Evolutionary conservation across 2,329 filamentous ascomycete species (phyloP).

Genomic region (Fusarium citri): DNA sequence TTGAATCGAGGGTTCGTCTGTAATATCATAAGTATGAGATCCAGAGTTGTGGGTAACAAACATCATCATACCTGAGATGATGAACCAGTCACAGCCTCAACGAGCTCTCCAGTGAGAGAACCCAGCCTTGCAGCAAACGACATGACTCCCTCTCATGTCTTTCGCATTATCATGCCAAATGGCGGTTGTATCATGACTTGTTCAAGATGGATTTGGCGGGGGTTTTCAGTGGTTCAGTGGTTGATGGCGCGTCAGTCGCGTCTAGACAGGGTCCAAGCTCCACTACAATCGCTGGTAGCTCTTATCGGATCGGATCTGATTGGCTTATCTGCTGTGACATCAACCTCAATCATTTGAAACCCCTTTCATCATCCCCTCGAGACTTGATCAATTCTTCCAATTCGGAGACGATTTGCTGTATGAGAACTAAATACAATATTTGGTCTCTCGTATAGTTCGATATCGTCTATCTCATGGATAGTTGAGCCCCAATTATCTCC

Average conservation of each 20-base stretch:
- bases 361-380: conserved; percentile 36
- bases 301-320: conserved; percentile 23
- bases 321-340: conserved; percentile 37
- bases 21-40: conserved; percentile 19
- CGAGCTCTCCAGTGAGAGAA: conserved; percentile 76
- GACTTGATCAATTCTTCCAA: conserved; percentile 1
- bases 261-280: conserved; percentile 31
- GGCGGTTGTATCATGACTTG: conserved; percentile 34
- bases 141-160: conserved; percentile 62
- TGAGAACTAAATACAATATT: neutral
- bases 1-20: conserved; percentile 54
- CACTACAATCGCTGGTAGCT: conserved; percentile 13
- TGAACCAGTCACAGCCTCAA: conserved; percentile 71
- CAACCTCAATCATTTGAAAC: conserved; percentile 38
- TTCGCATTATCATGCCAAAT: conserved; percentile 20
- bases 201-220: conserved; percentile 23
- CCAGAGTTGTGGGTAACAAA: conserved; percentile 1
- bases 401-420: conserved; percentile 1
- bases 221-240: conserved; percentile 15
- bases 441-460: neutral
- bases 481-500: conserved; percentile 17
- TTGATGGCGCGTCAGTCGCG: conserved; percentile 43
- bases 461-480: conserved; percentile 31
- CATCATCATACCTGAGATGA: conserved; percentile 59
- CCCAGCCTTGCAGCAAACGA: conserved; percentile 74